Conservation (phyloP, 352 stramenopile genomes). For the Thalassiosira mediterranea region DNA sequence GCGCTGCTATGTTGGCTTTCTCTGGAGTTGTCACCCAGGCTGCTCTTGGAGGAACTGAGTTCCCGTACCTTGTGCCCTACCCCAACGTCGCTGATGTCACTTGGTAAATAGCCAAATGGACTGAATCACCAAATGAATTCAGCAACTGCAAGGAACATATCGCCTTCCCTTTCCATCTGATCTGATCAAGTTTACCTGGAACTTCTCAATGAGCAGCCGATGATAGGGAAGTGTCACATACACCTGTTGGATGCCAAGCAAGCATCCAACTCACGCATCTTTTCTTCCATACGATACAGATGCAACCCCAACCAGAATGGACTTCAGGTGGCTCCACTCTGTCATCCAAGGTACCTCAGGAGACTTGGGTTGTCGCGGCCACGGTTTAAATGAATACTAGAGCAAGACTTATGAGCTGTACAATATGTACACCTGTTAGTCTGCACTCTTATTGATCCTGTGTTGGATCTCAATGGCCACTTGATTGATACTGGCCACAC, state of each 20-base stretch:
- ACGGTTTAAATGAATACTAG: conserved; percentile 12
- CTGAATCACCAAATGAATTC: background rate
- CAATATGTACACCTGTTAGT: background rate
- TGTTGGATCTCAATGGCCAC: too few relatives aligned
- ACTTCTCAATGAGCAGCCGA: too few relatives aligned
- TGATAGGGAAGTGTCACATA: background rate
- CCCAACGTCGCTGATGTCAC: conserved; percentile 38
- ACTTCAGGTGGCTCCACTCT: conserved; percentile 8
- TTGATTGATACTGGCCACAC: too few relatives aligned
- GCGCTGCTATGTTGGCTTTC: conserved; percentile 83
- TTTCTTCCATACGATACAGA: too few relatives aligned
- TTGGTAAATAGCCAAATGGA: conserved; percentile 40
- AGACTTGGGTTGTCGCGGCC: conserved; percentile 2
- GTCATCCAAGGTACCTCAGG: conserved; percentile 6
- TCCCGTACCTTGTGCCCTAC: conserved; percentile 76
- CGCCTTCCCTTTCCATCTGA: background rate
- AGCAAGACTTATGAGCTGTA: conserved; percentile 10
- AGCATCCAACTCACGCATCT: too few relatives aligned
- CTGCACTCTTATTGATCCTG: background rate
- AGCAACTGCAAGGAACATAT: conserved; percentile 1
- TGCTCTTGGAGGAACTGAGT: conserved; percentile 70
- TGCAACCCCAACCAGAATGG: too few relatives aligned
- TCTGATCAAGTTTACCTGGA: too few relatives aligned
- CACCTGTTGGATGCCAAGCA: conserved; percentile 1
- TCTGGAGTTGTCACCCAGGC: conserved; percentile 75